Evolutionary conservation across 1,284 basidiomycete genomes (phyloP).

Genomic region (Rhodotorula mucilaginosa): DNA sequence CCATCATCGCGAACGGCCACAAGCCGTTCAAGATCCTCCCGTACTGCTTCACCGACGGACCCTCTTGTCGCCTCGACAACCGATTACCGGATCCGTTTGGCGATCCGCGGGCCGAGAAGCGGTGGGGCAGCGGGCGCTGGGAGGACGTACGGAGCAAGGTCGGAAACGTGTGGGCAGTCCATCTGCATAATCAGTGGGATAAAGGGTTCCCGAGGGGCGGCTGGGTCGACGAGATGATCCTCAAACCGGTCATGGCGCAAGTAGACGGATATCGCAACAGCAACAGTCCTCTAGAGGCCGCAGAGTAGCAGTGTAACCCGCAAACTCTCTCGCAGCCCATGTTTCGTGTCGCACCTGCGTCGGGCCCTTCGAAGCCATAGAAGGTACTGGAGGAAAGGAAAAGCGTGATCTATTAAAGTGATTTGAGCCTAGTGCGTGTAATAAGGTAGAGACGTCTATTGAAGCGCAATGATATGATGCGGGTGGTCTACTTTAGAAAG

Average conservation of each 20-base stretch:
- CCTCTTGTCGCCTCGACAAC: constrained; percentile 84
- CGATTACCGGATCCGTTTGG: constrained; percentile 83
- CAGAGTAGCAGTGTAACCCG: background rate
- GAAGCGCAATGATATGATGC: too few relatives aligned
- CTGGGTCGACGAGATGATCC: constrained; percentile 50
- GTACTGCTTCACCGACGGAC: constrained; percentile 85
- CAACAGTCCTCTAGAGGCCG: background rate
- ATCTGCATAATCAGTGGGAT: constrained; percentile 90
- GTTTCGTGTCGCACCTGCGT: too few relatives aligned
- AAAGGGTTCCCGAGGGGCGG: constrained; percentile 75
- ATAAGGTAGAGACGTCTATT: too few relatives aligned
- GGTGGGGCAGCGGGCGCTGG: constrained; percentile 58
- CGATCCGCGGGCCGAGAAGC: constrained; percentile 56
- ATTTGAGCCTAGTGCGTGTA: too few relatives aligned
- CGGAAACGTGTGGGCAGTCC: constrained; percentile 74
- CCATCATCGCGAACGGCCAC: constrained; percentile 67
- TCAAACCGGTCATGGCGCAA: constrained; percentile 18
- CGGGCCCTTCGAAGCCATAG: too few relatives aligned
- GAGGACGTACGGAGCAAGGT: constrained; percentile 64
- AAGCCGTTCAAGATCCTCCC: constrained; percentile 85
- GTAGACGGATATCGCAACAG: constrained; percentile 6
- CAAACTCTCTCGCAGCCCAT: background rate
- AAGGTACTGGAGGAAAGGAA: too few relatives aligned
- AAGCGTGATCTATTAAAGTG: too few relatives aligned
- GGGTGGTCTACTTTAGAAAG: background rate